Percentiles rank a stretch among this genome's conserved stretches.
These are phyloP conservation scores for Pseudonitzschia pungens DNA, from an alignment of 108 stramenopile species.

Conservation along the genomic window DNA sequence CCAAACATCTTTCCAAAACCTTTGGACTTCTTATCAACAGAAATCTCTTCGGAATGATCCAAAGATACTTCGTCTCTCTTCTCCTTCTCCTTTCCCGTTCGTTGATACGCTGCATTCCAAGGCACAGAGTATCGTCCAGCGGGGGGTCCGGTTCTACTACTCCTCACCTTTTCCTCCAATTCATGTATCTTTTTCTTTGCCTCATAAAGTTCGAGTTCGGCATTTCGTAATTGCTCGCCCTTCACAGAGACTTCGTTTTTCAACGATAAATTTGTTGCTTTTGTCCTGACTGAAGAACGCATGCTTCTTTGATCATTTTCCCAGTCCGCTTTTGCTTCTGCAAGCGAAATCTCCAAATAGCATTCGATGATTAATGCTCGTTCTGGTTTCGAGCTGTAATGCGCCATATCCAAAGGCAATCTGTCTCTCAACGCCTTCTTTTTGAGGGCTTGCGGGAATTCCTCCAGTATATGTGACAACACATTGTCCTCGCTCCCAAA, in stretches of 20 bases:
- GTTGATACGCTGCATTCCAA: not conserved
- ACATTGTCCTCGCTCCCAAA: constrained; percentile 48
- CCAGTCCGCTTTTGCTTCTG: constrained; percentile 33
- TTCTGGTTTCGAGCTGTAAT: constrained; percentile 33
- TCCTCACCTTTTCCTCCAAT: not conserved
- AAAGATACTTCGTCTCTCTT: constrained; percentile 1
- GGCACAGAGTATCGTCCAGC: constrained; percentile 1
- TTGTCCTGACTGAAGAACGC: not conserved
- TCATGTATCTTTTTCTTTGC: constrained; percentile 18
- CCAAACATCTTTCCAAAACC: constrained; percentile 10
- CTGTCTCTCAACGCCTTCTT: constrained; percentile 50
- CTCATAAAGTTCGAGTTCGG: constrained; percentile 15
- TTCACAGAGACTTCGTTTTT: constrained; percentile 9
- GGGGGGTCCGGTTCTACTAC: not conserved
- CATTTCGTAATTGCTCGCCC: constrained; percentile 1
- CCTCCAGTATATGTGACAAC: constrained; percentile 34
- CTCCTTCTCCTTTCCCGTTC: not conserved
- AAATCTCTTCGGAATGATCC: not conserved
- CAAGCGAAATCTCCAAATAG: constrained; percentile 27
- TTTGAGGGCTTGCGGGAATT: constrained; percentile 60
- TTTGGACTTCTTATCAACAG: not conserved
- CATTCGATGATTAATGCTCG: constrained; percentile 29
- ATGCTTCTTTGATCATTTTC: constrained; percentile 26
- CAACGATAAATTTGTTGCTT: constrained; percentile 10
- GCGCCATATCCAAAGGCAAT: constrained; percentile 39